Base-by-base conservation (phyloP, 2,329 filamentous ascomycete species). In the Camillea tinctor region DNA sequence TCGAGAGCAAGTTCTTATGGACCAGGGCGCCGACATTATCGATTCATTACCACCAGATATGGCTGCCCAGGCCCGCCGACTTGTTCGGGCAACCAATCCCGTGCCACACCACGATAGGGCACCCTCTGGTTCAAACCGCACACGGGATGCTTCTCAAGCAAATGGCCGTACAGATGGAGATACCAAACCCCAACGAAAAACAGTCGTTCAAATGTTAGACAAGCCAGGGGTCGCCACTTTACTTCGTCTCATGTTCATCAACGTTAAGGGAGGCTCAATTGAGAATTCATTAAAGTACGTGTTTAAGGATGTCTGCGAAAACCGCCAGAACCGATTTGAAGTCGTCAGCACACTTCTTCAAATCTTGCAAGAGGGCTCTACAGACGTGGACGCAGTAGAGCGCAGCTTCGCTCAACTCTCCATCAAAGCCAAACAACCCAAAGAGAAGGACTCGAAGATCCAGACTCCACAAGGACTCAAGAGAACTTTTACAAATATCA, bases 201-300 rank as follows among this genome's bases (percentile, higher is more conserved):
- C 92, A 21, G 90, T 96, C 60, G 91, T 97, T 22, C 95, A 99
- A 73, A 97, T 99, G 90, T 85, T 99, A 26, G 95, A 99, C 75
- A 97, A 97, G 77, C 85, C 93, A 52, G 95, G 96, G 23, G 89
- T 99, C 66, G 95, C 96, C 23, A 98, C 95, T n/a, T 80, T 99
- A 36, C 83, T 99, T 50, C 91, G 96, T n/a, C 84, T 99, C 9
- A 97, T 99, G 94, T 99, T 99, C 74, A 93, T 98, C 69, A 90
- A 74, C 50, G 69, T 92, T 53, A 92, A 97, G 66, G 91, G 94
- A 65, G 92, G 91, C 21, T 95, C 91, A 63, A 89, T 95, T 54
- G 91, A 93, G 66, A 87, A 84, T 63, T 91, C 92, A 61, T 82
- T 99, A 56, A 94, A 95, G 72, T 88, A 89, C 58, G 91, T 99